phyloP scores from a whole-genome alignment of 2,329 filamentous ascomycete genomes.

The Fusarium penzigii region DNA sequence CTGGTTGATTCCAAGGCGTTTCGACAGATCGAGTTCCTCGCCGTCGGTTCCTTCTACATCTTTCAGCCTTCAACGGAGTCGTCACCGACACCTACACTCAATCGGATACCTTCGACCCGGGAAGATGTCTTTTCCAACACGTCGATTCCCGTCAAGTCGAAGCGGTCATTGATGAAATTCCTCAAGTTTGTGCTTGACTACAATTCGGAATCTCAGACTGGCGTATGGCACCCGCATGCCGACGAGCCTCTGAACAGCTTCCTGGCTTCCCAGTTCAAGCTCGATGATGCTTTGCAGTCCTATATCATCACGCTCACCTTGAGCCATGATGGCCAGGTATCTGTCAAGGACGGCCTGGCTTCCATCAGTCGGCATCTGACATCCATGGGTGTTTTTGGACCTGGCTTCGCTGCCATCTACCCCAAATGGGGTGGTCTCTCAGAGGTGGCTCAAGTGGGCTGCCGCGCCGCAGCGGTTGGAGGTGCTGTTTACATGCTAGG shows the following conservation, averaged over 20 bases:
- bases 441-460: constrained; percentile 88
- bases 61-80: constrained; percentile 46
- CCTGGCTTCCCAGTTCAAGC: constrained; percentile 61
- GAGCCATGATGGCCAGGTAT: constrained; percentile 63
- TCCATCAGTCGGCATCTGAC: constrained; percentile 77
- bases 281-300: constrained; percentile 68
- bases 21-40: constrained; percentile 87
- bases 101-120: constrained; percentile 80
- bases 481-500: constrained; percentile 88
- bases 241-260: constrained; percentile 58
- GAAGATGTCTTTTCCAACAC: constrained; percentile 88
- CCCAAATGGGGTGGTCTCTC: constrained; percentile 91
- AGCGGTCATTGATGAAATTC: constrained; percentile 89
- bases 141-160: constrained; percentile 74
- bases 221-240: constrained; percentile 60
- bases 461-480: constrained; percentile 86
- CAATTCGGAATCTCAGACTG: constrained; percentile 56
- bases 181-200: constrained; percentile 82
- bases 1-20: constrained; percentile 90
- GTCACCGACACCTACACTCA: constrained; percentile 44
- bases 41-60: constrained; percentile 91
- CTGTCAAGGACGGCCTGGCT: constrained; percentile 66
- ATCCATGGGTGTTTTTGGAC: constrained; percentile 85
- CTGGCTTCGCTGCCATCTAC: constrained; percentile 85
- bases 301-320: constrained; percentile 69